Base-by-base conservation (phyloP, 768 basidiomycete species). In the Calocybe indica region DNA sequence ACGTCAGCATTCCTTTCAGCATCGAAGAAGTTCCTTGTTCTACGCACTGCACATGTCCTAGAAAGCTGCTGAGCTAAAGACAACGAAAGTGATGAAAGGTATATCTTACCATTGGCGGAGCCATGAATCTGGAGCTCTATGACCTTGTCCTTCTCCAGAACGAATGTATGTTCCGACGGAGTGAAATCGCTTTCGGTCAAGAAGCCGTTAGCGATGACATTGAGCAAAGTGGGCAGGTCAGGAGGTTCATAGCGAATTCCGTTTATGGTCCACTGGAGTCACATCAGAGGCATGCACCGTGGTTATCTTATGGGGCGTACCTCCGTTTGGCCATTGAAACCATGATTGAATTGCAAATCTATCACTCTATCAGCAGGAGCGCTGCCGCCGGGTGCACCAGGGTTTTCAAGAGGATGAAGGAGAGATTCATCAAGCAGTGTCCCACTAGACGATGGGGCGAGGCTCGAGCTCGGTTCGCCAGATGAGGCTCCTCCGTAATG, bases 71-170 rank as follows among this genome's bases (percentile, higher is more conserved):
- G 22, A 22, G 22, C 22, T 22, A 22, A 22, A 22, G 22, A 22
- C 2, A 22, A 22, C 22, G 4, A 22, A 22, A 22, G 4, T 22
- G 22, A 22, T 1, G 22, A 22, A 2, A 4, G 22, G 22, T 22
- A 22, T 22, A 22, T 22, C 22, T 4, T 22, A 22, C 22, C 22
- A 22, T 22, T 22, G 22, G 22, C 22, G 22, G 22, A 22, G 42
- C 70, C 69, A 10, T 69, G 66, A 31, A 78, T 63, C 7, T 67
- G 67, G 9, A 80, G 30, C 48, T 81, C 78, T 46, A 81, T 64
- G 13, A 70, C 65, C 42, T 72, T 64, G 54, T 79, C 73, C 3
- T 55, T 46, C 0, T 75, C 74, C 10, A 81, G 55, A 6, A 60
- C 55, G 46, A 70, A 77, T 7, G 77, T 66, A 15, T 67, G 64